These are phyloP conservation scores for Arachnomyces sp. DNA, from an alignment of 2,329 filamentous ascomycete genomes.

Conservation along the genomic window DNA sequence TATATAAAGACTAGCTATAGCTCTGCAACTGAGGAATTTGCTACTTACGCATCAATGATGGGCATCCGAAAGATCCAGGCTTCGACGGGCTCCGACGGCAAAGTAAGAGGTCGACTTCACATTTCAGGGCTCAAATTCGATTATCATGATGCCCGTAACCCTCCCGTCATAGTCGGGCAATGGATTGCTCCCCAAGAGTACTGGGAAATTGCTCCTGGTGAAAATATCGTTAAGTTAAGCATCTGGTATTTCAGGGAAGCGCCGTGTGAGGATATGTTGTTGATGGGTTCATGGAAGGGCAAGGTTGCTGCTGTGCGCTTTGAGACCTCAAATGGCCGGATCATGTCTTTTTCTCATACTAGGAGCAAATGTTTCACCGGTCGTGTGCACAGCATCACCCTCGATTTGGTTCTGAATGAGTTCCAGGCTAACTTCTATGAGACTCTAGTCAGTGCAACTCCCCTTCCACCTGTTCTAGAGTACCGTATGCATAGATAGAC, in stretches of 20 bases:
- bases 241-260: constrained; percentile 2
- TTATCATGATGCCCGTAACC: constrained; percentile 2
- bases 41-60: constrained; percentile 5
- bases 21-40: constrained; percentile 2
- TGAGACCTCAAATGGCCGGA: constrained; percentile 1
- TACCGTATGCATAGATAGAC: background rate
- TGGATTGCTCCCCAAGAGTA: constrained; percentile 4
- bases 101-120: background rate
- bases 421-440: background rate
- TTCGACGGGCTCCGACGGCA: background rate
- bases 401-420: background rate
- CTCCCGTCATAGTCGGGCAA: constrained; percentile 4
- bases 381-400: background rate
- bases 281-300: background rate
- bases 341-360: constrained; percentile 3
- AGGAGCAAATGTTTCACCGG: too few relatives aligned
- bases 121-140: constrained; percentile 7
- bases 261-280: background rate
- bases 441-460: background rate
- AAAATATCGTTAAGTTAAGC: constrained; percentile 1
- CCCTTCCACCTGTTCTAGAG: background rate
- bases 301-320: constrained; percentile 1
- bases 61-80: constrained; percentile 2
- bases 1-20: too few relatives aligned
- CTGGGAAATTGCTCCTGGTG: constrained; percentile 1